These are phyloP conservation scores for Bipolaris cookei DNA, from an alignment of 2,329 filamentous ascomycete species.

Conservation along the genomic window DNA sequence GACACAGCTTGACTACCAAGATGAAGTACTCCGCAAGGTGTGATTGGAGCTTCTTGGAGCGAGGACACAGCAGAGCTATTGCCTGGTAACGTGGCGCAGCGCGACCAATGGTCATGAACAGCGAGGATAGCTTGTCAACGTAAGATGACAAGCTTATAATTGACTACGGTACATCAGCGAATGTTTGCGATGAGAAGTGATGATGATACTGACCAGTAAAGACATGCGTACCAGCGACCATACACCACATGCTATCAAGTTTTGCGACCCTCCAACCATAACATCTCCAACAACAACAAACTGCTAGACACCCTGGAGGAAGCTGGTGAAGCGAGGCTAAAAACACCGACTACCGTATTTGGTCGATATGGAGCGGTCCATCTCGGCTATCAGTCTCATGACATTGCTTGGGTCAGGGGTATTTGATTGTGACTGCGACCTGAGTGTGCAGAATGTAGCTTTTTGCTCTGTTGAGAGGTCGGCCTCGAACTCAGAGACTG, in stretches of 20 bases:
- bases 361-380: conserved; percentile 37
- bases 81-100: conserved; percentile 50
- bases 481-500: conserved; percentile 19
- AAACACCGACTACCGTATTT: conserved; percentile 41
- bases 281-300: conserved; percentile 54
- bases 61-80: conserved; percentile 50
- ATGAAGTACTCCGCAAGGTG: conserved; percentile 53
- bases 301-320: conserved; percentile 52
- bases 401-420: conserved; percentile 15
- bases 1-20: conserved; percentile 51
- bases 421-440: conserved; percentile 1
- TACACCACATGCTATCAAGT: conserved; percentile 54
- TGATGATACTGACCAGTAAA: conserved; percentile 45
- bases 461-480: conserved; percentile 19
- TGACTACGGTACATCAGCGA: conserved; percentile 27
- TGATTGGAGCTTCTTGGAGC: conserved; percentile 46
- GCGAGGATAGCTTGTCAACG: conserved; percentile 48
- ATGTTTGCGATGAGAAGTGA: conserved; percentile 26
- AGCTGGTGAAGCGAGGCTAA: conserved; percentile 52
- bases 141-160: conserved; percentile 42
- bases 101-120: conserved; percentile 53
- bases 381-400: conserved; percentile 48
- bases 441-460: neutral
- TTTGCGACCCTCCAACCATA: conserved; percentile 54
- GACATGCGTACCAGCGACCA: conserved; percentile 55